Evolutionary conservation across 2,329 filamentous ascomycete species (phyloP).

Genomic region (Parascedosporium putredinis): DNA sequence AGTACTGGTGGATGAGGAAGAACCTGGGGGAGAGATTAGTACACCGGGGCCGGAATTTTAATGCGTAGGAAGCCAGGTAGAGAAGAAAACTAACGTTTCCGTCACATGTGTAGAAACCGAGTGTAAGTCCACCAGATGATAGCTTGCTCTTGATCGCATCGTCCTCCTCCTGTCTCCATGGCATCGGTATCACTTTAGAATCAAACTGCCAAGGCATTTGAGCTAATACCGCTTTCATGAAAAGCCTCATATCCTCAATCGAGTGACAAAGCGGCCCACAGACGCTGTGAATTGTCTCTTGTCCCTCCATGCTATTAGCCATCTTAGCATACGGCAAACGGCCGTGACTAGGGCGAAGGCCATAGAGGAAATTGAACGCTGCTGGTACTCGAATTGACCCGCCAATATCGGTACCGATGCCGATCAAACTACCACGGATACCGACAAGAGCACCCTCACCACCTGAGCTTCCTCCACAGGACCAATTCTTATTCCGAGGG

Average conservation of each 20-base stretch:
- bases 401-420: constrained; percentile 31
- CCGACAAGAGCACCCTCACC: constrained; percentile 36
- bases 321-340: constrained; percentile 12
- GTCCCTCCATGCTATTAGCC: constrained; percentile 11
- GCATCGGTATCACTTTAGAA: constrained; percentile 8
- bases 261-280: constrained; percentile 29
- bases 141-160: constrained; percentile 17
- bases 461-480: constrained; percentile 54
- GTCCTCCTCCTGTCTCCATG: constrained; percentile 14
- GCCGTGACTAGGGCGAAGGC: constrained; percentile 13
- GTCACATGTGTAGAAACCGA: constrained; percentile 25
- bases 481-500: constrained; percentile 48
- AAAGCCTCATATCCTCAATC: constrained; percentile 26
- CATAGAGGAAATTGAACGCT: constrained; percentile 16
- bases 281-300: constrained; percentile 22
- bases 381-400: constrained; percentile 18
- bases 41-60: neutral
- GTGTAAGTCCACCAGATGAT: constrained; percentile 14
- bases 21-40: constrained; percentile 11
- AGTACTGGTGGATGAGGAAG: constrained; percentile 26
- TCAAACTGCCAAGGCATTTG: constrained; percentile 32
- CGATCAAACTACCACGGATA: constrained; percentile 28
- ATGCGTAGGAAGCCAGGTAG: neutral
- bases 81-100: constrained; percentile 18
- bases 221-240: constrained; percentile 27